A percentile compares a stretch with the other conserved stretches of the same genome.
phyloP scores from a whole-genome alignment of 169 alveolate genomes.

The Babesia microti region DNA sequence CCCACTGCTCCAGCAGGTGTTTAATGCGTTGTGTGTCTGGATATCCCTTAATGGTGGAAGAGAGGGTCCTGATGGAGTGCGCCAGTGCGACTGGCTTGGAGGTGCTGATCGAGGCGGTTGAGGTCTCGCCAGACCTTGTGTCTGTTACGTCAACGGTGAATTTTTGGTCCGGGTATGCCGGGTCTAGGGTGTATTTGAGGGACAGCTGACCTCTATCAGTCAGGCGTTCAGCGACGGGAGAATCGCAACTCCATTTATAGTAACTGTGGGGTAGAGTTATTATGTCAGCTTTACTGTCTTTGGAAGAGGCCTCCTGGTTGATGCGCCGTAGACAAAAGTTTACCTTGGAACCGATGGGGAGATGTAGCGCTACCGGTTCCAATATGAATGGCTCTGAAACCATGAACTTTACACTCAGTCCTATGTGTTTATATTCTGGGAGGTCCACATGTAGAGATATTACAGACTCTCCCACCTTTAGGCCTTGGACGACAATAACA shows the following conservation, averaged over 20 bases:
- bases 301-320: conserved; percentile 10
- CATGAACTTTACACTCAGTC: conserved; percentile 30
- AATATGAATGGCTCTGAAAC: conserved; percentile 32
- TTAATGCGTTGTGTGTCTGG: too few relatives aligned
- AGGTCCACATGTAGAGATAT: conserved; percentile 23
- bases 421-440: conserved; percentile 29
- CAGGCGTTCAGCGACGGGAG: conserved; percentile 2
- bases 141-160: too few relatives aligned
- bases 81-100: too few relatives aligned
- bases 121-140: too few relatives aligned
- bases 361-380: conserved; percentile 20
- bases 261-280: conserved; percentile 6
- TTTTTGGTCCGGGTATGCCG: not conserved
- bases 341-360: conserved; percentile 13
- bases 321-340: conserved; percentile 18
- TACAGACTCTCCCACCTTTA: conserved; percentile 22
- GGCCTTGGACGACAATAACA: conserved; percentile 39
- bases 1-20: too few relatives aligned
- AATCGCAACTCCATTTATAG: conserved; percentile 31
- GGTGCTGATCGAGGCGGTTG: too few relatives aligned
- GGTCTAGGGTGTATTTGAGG: conserved; percentile 1
- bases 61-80: too few relatives aligned
- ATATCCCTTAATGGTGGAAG: too few relatives aligned
- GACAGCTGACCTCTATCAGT: conserved; percentile 14
- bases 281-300: conserved; percentile 5